phyloP scores from a whole-genome alignment of 768 basidiomycete species.

The Steccherinum ochraceum region DNA sequence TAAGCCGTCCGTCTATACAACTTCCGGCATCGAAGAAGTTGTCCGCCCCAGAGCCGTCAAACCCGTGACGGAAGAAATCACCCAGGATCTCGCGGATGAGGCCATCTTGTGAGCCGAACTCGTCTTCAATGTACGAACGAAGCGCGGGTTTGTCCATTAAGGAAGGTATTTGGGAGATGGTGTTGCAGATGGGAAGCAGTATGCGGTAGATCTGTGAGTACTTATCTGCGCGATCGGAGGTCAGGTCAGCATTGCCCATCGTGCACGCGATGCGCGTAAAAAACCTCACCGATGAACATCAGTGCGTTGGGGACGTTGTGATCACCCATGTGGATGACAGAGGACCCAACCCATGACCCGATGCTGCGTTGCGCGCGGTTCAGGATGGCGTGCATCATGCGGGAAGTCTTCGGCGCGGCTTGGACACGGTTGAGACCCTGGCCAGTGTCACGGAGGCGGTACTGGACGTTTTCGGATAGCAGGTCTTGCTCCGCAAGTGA shows the following conservation, averaged over 20 bases:
- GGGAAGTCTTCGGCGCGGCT: conserved; percentile 80
- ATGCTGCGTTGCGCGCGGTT: conserved; percentile 78
- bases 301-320: conserved; percentile 80
- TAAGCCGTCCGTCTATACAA: conserved; percentile 77
- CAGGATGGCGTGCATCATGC: conserved; percentile 84
- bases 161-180: conserved; percentile 65
- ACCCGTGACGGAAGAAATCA: conserved; percentile 85
- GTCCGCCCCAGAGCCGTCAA: conserved; percentile 88
- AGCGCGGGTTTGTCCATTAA: conserved; percentile 65
- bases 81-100: conserved; percentile 64
- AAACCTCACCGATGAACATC: conserved; percentile 64
- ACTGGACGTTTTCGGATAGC: conserved; percentile 65
- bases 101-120: conserved; percentile 73
- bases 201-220: conserved; percentile 92
- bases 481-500: conserved; percentile 76
- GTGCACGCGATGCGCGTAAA: neutral
- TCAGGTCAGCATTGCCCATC: neutral
- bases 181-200: conserved; percentile 80
- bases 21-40: conserved; percentile 85
- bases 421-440: conserved; percentile 91
- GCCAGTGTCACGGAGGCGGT: conserved; percentile 82
- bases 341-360: conserved; percentile 80
- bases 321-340: conserved; percentile 87
- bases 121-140: conserved; percentile 70
- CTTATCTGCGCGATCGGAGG: conserved; percentile 45